These are phyloP conservation scores for Firmiana major DNA, from an alignment of 345 rosid genomes.

Conservation along the genomic window DNA sequence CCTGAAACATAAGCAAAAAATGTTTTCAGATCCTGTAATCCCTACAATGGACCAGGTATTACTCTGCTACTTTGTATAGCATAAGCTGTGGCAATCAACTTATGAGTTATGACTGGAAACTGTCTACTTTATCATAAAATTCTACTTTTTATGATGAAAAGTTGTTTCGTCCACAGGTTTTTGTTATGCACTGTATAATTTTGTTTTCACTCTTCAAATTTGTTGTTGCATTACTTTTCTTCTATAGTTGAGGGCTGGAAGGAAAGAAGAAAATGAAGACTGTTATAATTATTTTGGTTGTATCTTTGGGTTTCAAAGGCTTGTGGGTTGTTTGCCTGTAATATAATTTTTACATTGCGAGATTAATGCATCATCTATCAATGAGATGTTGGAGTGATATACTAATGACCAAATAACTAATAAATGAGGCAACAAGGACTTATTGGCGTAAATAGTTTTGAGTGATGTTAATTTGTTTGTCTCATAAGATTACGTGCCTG, in stretches of 20 bases:
- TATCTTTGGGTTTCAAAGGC: neutral
- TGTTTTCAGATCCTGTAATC: constrained; percentile 17
- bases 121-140: neutral
- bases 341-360: neutral
- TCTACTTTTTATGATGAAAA: neutral
- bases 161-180: neutral
- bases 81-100: neutral
- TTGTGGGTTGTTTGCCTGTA: neutral
- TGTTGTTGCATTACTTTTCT: neutral
- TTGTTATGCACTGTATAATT: neutral
- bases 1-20: constrained; percentile 35
- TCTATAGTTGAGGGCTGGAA: neutral
- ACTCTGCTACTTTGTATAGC: neutral
- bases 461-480: constrained; percentile 6
- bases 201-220: neutral
- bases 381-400: neutral
- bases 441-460: neutral
- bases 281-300: neutral
- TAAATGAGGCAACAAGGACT: neutral
- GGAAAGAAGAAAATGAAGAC: neutral
- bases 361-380: neutral
- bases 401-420: neutral
- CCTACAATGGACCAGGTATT: constrained; percentile 16
- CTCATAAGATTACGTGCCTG: neutral
- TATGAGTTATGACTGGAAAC: neutral